Evolutionary conservation across 1,139 yeast species (phyloP), one percentile per base, ranked within the genome.

Genomic region (Sugiyamaella paludigena): DNA sequence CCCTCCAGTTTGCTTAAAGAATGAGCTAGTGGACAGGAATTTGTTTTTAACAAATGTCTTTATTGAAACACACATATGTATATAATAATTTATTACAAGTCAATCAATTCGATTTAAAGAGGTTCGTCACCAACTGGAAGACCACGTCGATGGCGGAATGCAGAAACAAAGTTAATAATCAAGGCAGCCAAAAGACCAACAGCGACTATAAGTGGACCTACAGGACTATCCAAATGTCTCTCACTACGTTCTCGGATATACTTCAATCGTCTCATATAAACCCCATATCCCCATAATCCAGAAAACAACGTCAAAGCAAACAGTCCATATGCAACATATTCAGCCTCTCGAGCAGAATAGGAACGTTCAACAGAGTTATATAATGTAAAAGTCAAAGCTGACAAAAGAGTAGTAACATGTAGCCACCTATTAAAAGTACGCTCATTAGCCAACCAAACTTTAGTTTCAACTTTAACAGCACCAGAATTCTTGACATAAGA

Each of bases 371-470:
- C 86, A n/a, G 95, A 82, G 35, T 82, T 78, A 72, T 87, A 87
- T 49, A 92, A 79, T 12, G 95, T 77, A 64, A 91, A 89, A 0
- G 98, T 88, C 61, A 92, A 73, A 0, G 92, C 83, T n/a, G 95
- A 81, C 56, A 92, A 75, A 63, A 92, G 73, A 0, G 95, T 81
- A n/a, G 95, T 86, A 8, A 91, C 92, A 61, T 86, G 92, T 57
- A 92, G 76, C 98, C 98, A 92, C 68, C 95, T 81, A 74, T 87
- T 85, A 71, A 91, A 91, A 2, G 98, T 92, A 69, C 98, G 85
- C 72, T 92, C 98, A 65, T 92, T 92, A 31, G 98, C 98, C 55
- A 92, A 75, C 98, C 98, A 92, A 34, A 92, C 98, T 67, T 92
- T 92, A 31, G 98, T 95, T 72, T 92, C 98, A 49, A 92, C 89